These are phyloP conservation scores for Lichtheimia hyalospora DNA, from an alignment of 371 early-diverging fungal species.

Conservation along the genomic window DNA sequence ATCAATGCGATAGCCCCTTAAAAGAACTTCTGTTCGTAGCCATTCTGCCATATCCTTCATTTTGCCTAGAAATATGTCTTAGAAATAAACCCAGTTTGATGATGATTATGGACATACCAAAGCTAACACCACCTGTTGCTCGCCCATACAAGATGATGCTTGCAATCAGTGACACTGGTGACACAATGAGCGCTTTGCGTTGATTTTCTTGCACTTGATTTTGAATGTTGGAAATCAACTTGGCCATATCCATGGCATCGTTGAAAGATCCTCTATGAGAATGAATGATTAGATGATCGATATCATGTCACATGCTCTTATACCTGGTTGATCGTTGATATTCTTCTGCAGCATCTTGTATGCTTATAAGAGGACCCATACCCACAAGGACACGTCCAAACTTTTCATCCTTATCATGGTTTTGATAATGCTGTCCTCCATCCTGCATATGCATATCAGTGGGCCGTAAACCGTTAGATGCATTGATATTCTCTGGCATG, in stretches of 20 bases:
- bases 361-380: slow-evolving; percentile 42
- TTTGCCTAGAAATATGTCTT: slow-evolving; percentile 24
- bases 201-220: slow-evolving; percentile 36
- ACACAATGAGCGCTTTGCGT: slow-evolving; percentile 38
- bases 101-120: slow-evolving; percentile 10
- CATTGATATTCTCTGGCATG: neutral
- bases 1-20: slow-evolving; percentile 27
- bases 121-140: slow-evolving; percentile 42
- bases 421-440: slow-evolving; percentile 2
- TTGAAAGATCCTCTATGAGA: slow-evolving; percentile 5
- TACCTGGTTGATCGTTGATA: slow-evolving; percentile 21
- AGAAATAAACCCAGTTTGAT: no score
- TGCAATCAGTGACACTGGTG: slow-evolving; percentile 40
- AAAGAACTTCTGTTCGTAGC: slow-evolving; percentile 33
- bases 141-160: slow-evolving; percentile 48
- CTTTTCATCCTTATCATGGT: slow-evolving; percentile 15
- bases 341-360: slow-evolving; percentile 39
- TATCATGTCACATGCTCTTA: neutral
- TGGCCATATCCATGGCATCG: slow-evolving; percentile 19
- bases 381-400: slow-evolving; percentile 42
- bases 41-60: slow-evolving; percentile 48
- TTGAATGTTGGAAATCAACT: slow-evolving; percentile 26
- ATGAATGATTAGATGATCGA: neutral
- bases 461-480: slow-evolving; percentile 22
- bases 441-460: slow-evolving; percentile 45